These are phyloP conservation scores for Colletotrichum paranaense DNA, from an alignment of 2,329 filamentous ascomycete genomes.

Conservation along the genomic window DNA sequence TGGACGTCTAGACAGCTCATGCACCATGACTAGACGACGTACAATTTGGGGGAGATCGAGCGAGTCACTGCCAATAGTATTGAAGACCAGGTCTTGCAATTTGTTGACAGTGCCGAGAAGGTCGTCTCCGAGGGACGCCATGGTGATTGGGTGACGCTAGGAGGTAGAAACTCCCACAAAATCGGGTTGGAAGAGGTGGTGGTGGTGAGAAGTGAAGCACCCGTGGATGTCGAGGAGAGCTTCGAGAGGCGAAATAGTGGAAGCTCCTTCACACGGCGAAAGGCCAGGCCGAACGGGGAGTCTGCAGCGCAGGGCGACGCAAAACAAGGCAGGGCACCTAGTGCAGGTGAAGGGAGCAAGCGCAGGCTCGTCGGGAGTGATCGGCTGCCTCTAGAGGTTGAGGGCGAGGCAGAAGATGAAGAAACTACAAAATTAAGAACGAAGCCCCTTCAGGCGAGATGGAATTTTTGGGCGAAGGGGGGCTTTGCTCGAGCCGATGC, in stretches of 20 bases:
- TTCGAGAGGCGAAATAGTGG: neutral
- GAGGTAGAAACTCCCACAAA: neutral
- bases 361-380: neutral
- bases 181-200: neutral
- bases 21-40: constrained; percentile 51
- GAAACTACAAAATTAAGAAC: neutral
- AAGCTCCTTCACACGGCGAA: neutral
- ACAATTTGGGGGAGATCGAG: constrained; percentile 98
- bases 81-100: constrained; percentile 98
- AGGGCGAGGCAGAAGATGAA: neutral
- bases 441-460: constrained; percentile 6
- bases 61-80: constrained; percentile 99
- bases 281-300: neutral
- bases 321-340: constrained; percentile 4
- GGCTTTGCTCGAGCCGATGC: constrained; percentile 6
- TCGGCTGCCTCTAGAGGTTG: neutral
- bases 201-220: neutral
- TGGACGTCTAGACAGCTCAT: neutral
- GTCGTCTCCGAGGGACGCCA: constrained; percentile 97
- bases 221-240: neutral
- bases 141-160: constrained; percentile 53
- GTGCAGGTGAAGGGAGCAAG: constrained; percentile 19
- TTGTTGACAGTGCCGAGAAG: constrained; percentile 96
- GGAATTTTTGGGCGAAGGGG: neutral
- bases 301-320: constrained; percentile 15